phyloP scores from a whole-genome alignment of 2,329 filamentous ascomycete genomes.

The Westerdykella sp. region DNA sequence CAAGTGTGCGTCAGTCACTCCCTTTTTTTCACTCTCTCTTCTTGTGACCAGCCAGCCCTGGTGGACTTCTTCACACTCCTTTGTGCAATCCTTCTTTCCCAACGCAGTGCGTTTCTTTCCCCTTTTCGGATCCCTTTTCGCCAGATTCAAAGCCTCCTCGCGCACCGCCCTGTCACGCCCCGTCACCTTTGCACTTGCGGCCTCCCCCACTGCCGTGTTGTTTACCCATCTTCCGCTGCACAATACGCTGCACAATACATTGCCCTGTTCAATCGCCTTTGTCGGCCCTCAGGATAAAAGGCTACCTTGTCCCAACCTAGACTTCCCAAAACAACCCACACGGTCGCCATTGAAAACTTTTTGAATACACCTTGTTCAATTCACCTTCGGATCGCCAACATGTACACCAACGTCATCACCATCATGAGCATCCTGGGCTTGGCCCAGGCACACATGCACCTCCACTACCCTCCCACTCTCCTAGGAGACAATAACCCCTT shows the following conservation, averaged over 20 bases:
- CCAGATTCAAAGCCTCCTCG: conserved; percentile 6
- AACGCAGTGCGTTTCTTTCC: conserved; percentile 28
- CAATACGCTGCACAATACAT: conserved; percentile 5
- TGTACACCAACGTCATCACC: conserved; percentile 23
- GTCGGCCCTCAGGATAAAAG: conserved; percentile 7
- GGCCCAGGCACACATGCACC: conserved; percentile 39
- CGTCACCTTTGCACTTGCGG: conserved; percentile 4
- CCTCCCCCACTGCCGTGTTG: conserved; percentile 3
- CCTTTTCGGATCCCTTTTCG: conserved; percentile 16
- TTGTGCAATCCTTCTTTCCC: conserved; percentile 20
- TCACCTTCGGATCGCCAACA: conserved; percentile 4
- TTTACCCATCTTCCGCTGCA: conserved; percentile 2
- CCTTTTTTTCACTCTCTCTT: conserved; percentile 6
- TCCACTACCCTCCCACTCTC: conserved; percentile 40
- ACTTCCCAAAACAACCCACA: conserved; percentile 6
- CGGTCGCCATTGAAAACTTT: conserved; percentile 2
- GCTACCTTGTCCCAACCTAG: not conserved
- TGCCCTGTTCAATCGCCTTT: not conserved
- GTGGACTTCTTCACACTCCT: conserved; percentile 24
- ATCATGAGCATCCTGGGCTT: conserved; percentile 24
- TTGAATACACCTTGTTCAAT: not conserved
- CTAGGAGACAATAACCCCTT: conserved; percentile 42
- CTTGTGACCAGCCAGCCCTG: conserved; percentile 29
- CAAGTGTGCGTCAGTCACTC: conserved; percentile 12
- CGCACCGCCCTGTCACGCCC: not conserved